A percentile compares a stretch with the other conserved stretches of the same genome.
Conservation (phyloP, 2,329 filamentous ascomycete genomes). For the Corinectria fuckeliana region DNA sequence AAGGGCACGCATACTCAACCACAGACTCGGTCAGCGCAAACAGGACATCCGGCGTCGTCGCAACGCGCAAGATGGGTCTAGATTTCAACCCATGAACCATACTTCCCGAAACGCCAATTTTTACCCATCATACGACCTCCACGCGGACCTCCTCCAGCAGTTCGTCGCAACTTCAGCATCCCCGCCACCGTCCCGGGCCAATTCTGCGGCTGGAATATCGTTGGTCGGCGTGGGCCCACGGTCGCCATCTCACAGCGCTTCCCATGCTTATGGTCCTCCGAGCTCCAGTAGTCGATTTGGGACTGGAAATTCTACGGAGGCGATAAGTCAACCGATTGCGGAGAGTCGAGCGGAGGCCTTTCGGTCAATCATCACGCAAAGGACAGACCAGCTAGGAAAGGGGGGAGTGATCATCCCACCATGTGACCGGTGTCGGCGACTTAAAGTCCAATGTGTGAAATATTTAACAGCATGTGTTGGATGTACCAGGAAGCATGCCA, state of each 20-base stretch:
- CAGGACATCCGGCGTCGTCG: constrained; percentile 41
- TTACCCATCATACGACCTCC: constrained; percentile 53
- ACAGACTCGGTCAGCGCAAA: constrained; percentile 61
- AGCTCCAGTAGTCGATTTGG: constrained; percentile 11
- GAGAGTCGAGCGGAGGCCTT: constrained; percentile 43
- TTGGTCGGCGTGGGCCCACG: constrained; percentile 32
- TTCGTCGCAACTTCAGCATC: constrained; percentile 45
- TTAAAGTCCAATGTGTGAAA: constrained; percentile 84
- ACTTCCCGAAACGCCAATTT: constrained; percentile 35
- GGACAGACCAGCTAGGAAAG: constrained; percentile 76
- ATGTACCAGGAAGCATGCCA: constrained; percentile 89
- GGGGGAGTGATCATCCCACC: constrained; percentile 81
- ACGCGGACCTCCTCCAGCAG: constrained; percentile 62
- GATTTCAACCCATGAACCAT: constrained; percentile 45
- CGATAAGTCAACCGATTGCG: constrained; percentile 27
- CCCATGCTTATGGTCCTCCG: constrained; percentile 23
- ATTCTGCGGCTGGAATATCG: constrained; percentile 37
- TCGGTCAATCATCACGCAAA: constrained; percentile 69
- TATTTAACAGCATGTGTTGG: constrained; percentile 86
- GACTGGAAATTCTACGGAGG: constrained; percentile 35
- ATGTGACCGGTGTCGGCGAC: constrained; percentile 81
- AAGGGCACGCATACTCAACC: constrained; percentile 76
- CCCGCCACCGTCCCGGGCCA: constrained; percentile 36
- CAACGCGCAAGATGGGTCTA: constrained; percentile 40
- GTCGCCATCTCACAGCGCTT: constrained; percentile 36